These are phyloP conservation scores for Clavispora fructus DNA, from an alignment of 805 yeast genomes.

Conservation along the genomic window DNA sequence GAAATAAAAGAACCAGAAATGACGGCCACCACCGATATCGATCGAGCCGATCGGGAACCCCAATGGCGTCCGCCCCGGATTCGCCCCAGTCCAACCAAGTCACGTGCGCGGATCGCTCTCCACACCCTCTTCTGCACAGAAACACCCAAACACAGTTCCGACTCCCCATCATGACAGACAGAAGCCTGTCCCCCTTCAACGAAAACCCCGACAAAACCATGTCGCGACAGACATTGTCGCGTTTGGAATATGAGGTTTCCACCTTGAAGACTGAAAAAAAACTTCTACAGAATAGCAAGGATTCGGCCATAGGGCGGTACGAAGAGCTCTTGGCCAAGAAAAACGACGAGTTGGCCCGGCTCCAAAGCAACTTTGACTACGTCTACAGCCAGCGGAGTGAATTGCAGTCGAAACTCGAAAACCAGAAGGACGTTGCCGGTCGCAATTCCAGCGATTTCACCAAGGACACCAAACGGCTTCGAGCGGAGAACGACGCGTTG, in stretches of 20 bases:
- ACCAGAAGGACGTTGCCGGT: constrained; percentile 24
- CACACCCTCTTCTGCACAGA: not conserved
- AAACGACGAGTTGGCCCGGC: constrained; percentile 25
- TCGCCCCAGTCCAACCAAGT: not conserved
- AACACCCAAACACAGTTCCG: not conserved
- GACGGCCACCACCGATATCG: too few relatives aligned
- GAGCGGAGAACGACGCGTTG: constrained; percentile 14
- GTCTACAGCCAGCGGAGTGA: constrained; percentile 30
- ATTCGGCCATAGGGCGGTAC: constrained; percentile 14
- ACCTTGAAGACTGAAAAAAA: constrained; percentile 30
- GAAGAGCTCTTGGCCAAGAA: constrained; percentile 27
- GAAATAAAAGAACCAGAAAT: too few relatives aligned
- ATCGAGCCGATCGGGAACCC: too few relatives aligned
- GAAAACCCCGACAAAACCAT: constrained; percentile 10
- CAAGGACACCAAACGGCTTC: constrained; percentile 15
- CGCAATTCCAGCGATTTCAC: constrained; percentile 15
- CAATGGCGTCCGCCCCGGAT: too few relatives aligned
- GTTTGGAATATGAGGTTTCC: constrained; percentile 29
- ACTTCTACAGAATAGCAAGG: constrained; percentile 24
- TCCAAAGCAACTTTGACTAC: constrained; percentile 34
- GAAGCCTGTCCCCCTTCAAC: constrained; percentile 16
- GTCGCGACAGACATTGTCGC: constrained; percentile 8
- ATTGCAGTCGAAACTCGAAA: constrained; percentile 26
- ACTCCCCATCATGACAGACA: constrained; percentile 6
- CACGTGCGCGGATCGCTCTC: not conserved